Evolutionary conservation across 2,329 filamentous ascomycete species (phyloP).

Genomic region (Karstenula rhodostoma): DNA sequence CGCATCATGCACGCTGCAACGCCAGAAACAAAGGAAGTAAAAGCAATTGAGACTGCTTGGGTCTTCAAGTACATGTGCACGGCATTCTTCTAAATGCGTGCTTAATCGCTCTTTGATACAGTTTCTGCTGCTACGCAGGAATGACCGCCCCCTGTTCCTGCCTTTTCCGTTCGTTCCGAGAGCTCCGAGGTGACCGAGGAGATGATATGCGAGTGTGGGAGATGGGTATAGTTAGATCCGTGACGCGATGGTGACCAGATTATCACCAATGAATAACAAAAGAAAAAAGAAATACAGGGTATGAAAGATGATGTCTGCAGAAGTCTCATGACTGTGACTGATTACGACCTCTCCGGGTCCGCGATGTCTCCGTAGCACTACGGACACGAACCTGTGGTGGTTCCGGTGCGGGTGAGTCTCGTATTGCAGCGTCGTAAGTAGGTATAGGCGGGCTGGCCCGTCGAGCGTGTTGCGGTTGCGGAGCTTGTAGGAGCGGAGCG

Average conservation of each 20-base stretch:
- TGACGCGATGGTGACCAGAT: constrained; percentile 1
- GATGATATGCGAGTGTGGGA: constrained; percentile 24
- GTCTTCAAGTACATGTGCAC: background rate
- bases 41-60: background rate
- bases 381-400: constrained; percentile 28
- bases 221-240: constrained; percentile 26
- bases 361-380: constrained; percentile 31
- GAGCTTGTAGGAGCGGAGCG: constrained; percentile 53
- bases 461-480: constrained; percentile 20
- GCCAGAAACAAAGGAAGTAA: constrained; percentile 5
- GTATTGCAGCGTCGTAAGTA: constrained; percentile 80
- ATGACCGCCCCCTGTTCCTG: background rate
- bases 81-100: background rate
- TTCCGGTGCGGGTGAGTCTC: constrained; percentile 64
- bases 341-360: constrained; percentile 18
- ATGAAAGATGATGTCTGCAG: background rate
- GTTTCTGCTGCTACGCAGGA: background rate
- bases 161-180: constrained; percentile 6
- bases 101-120: background rate
- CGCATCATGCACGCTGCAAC: constrained; percentile 13
- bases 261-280: constrained; percentile 13
- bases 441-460: constrained; percentile 72
- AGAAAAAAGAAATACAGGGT: constrained; percentile 13
- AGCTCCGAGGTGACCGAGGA: constrained; percentile 15
- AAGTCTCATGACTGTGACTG: constrained; percentile 15